A percentile compares a stretch with the other conserved stretches of the same genome.
Evolutionary conservation across 345 rosid genomes (phyloP).

Genomic region (Euphorbia peplus): DNA sequence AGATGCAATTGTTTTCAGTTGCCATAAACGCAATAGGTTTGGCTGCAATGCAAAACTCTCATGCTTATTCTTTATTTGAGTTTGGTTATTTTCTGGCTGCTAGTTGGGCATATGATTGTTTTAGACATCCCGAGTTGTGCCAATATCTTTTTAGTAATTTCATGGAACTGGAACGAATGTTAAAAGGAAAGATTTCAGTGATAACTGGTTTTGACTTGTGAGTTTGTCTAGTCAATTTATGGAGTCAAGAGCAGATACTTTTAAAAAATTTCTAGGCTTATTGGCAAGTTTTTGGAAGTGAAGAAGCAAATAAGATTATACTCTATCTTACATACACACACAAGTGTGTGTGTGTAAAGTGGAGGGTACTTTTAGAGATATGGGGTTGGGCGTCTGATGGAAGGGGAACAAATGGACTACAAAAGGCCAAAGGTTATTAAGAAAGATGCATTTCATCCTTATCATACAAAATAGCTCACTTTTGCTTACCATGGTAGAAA

Average conservation of each 20-base stretch:
- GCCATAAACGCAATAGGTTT: conserved; percentile 59
- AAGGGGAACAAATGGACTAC: not conserved
- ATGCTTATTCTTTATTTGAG: conserved; percentile 4
- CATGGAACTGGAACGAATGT: not conserved
- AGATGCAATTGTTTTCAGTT: conserved; percentile 87
- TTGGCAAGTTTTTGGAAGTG: not conserved
- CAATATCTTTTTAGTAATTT: not conserved
- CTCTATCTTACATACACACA: too few relatives aligned
- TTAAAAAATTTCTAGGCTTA: not conserved
- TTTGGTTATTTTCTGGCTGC: not conserved
- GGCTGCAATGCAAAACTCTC: conserved; percentile 22
- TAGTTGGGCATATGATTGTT: not conserved
- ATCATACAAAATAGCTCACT: too few relatives aligned
- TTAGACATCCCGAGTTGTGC: conserved; percentile 17
- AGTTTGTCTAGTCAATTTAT: not conserved
- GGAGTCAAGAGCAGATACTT: not conserved
- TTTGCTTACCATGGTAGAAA: too few relatives aligned
- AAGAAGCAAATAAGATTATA: not conserved
- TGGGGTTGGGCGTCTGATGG: too few relatives aligned
- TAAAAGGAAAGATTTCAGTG: not conserved
- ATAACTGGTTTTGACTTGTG: not conserved
- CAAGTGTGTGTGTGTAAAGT: too few relatives aligned
- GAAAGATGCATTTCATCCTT: too few relatives aligned
- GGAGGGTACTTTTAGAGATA: too few relatives aligned
- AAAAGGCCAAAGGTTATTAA: not conserved